A percentile compares a stretch with the other conserved stretches of the same genome.
phyloP scores from a whole-genome alignment of 345 rosid genomes.

The Brassica incana region DNA sequence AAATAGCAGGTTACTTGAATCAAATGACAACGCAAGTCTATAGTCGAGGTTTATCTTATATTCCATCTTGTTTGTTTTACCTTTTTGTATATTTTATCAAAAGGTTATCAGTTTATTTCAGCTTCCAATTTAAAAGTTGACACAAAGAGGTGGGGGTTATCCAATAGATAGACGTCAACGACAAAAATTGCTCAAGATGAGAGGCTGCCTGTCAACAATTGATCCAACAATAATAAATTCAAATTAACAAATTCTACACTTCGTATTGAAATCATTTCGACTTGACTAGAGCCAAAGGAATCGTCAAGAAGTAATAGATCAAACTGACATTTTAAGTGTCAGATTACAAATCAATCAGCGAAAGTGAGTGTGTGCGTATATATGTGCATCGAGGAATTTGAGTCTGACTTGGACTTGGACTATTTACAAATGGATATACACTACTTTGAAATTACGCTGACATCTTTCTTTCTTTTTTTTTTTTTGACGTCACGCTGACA shows the following conservation, averaged over 20 bases:
- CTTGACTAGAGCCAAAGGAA: not conserved
- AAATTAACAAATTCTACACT: not conserved
- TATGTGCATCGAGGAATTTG: not conserved
- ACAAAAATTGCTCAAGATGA: not conserved
- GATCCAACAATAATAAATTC: not conserved
- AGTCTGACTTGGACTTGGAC: not conserved
- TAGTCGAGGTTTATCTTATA: not conserved
- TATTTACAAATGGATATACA: not conserved
- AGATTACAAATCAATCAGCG: not conserved
- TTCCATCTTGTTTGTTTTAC: not conserved
- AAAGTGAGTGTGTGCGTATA: not conserved
- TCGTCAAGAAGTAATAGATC: not conserved
- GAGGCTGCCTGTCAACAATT: not conserved
- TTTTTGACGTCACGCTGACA: too few species aligned
- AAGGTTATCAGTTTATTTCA: not conserved
- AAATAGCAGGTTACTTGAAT: not conserved
- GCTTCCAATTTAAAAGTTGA: not conserved
- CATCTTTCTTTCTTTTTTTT: too few species aligned
- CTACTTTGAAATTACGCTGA: too few species aligned
- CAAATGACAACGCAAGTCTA: not conserved
- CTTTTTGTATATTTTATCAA: not conserved
- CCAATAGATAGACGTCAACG: not conserved
- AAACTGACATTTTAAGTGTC: conserved; percentile 8
- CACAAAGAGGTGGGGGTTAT: not conserved
- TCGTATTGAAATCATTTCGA: not conserved